Conservation (phyloP, 306 rosid species). For the Glycyrrhiza uralensis region DNA sequence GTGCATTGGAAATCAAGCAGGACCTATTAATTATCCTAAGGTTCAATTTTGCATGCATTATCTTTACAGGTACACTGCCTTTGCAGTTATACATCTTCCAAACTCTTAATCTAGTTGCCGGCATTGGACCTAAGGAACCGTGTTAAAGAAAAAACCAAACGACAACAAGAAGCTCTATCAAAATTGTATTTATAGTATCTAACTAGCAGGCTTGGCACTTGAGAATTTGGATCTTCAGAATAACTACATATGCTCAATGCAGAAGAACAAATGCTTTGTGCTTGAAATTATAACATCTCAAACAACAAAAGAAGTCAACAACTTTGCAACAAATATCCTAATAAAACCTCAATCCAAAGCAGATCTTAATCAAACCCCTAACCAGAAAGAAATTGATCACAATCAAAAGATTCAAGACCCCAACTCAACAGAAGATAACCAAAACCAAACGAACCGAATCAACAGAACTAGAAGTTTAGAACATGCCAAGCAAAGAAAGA, state of each 20-base stretch:
- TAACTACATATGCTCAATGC: not conserved
- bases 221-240: conserved; percentile 11
- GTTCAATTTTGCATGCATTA: not conserved
- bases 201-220: not conserved
- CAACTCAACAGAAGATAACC: not conserved
- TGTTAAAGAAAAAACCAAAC: not conserved
- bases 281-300: not conserved
- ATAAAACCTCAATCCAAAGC: conserved; percentile 26
- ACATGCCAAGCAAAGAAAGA: not conserved
- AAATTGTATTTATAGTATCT: not conserved
- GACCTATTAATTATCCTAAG: not conserved
- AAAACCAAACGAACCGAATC: not conserved
- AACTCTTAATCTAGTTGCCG: not conserved
- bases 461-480: not conserved
- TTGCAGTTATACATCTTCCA: not conserved
- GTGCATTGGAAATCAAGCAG: conserved; percentile 1
- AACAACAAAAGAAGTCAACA: conserved; percentile 1
- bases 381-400: not conserved
- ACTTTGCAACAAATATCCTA: not conserved
- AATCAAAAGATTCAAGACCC: not conserved
- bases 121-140: not conserved
- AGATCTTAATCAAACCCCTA: conserved; percentile 37
- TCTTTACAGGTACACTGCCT: not conserved
- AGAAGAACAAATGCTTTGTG: not conserved
- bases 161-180: not conserved